Percentiles rank a stretch among this genome's conserved stretches.
Evolutionary conservation across 2,329 filamentous ascomycete genomes (phyloP).

Genomic region (Ascochyta koolunga): DNA sequence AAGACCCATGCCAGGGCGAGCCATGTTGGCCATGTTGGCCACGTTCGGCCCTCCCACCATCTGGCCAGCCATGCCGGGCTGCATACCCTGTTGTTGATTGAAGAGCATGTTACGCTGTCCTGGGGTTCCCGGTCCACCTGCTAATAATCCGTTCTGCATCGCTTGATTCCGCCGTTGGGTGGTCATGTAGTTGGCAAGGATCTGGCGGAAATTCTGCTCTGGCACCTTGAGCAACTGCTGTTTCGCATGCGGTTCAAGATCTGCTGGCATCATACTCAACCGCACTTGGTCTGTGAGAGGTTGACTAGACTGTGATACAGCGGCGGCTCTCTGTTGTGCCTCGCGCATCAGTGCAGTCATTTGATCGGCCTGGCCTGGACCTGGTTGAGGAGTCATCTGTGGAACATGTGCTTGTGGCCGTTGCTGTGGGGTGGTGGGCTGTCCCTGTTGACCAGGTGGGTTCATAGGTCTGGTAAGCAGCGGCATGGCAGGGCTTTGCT

Average conservation of each 20-base stretch:
- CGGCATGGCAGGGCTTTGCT: constrained; percentile 56
- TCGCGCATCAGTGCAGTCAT: constrained; percentile 39
- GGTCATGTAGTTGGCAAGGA: constrained; percentile 35
- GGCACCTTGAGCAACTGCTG: constrained; percentile 44
- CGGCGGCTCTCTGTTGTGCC: constrained; percentile 44
- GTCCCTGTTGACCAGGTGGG: constrained; percentile 52
- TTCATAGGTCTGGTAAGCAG: constrained; percentile 57
- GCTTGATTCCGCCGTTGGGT: constrained; percentile 28
- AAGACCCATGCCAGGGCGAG: constrained; percentile 35
- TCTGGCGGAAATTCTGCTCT: constrained; percentile 40
- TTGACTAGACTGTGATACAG: constrained; percentile 31
- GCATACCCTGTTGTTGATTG: constrained; percentile 35
- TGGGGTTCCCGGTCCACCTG: constrained; percentile 25
- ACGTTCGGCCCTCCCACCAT: constrained; percentile 40
- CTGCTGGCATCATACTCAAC: constrained; percentile 40
- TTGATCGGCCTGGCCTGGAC: constrained; percentile 37
- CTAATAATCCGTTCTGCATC: constrained; percentile 31
- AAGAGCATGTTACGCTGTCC: constrained; percentile 41
- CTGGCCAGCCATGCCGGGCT: constrained; percentile 30
- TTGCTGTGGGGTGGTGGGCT: constrained; percentile 43
- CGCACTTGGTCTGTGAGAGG: constrained; percentile 42
- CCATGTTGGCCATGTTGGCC: constrained; percentile 31
- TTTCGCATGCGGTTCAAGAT: constrained; percentile 38
- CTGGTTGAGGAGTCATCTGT: constrained; percentile 43
- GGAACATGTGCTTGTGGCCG: constrained; percentile 44